Evolutionary conservation across 345 rosid genomes (phyloP).

Genomic region (Alliaria petiolata): DNA sequence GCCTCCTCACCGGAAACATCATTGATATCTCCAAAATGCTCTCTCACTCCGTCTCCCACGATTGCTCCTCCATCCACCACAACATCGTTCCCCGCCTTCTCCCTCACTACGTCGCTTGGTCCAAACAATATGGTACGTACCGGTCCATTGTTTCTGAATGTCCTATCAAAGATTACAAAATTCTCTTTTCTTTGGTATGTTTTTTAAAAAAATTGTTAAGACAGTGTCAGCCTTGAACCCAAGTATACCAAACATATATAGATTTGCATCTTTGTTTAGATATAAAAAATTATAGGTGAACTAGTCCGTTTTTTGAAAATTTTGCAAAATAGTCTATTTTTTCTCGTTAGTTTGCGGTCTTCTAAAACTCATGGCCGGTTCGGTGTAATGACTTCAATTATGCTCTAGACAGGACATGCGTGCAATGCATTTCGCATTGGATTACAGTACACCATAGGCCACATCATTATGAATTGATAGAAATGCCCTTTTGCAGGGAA

Average conservation of each 20-base stretch:
- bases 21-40: slow-evolving; percentile 58
- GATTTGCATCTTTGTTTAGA: no score
- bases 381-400: no score
- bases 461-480: background rate
- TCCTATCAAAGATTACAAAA: background rate
- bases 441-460: background rate
- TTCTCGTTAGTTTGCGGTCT: no score
- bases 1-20: slow-evolving; percentile 74
- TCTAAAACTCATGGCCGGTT: no score
- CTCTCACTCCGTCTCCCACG: slow-evolving; percentile 55
- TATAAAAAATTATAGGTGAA: no score
- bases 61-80: slow-evolving; percentile 59
- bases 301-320: no score
- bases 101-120: slow-evolving; percentile 85
- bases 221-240: no score
- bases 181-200: background rate
- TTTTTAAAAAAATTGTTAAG: no score
- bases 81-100: slow-evolving; percentile 73
- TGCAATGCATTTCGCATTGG: background rate
- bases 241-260: no score
- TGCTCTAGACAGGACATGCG: background rate
- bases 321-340: no score
- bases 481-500: slow-evolving; percentile 50
- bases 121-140: slow-evolving; percentile 61
- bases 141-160: background rate